Base-by-base conservation (phyloP, 495 filamentous ascomycete genomes). In the Hyaloscypha variabilis region DNA sequence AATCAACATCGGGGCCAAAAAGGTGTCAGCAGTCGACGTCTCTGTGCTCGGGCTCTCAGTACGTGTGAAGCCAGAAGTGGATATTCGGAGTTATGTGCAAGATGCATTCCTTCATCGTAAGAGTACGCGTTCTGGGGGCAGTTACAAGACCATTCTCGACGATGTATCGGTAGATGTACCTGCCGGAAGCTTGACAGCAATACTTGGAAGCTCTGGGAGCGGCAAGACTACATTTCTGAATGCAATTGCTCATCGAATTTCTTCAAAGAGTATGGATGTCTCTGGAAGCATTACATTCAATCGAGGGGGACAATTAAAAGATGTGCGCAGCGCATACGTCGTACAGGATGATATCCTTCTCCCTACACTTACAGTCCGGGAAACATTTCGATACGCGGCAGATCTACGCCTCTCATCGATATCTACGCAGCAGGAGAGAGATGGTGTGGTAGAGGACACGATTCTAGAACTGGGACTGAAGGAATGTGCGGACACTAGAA, bases 361-460 rank as follows among this genome's bases (percentile, higher is more conserved):
- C n/a, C 49, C 49, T 51, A 51, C 49, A n/a, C 49, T 51, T 51
- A 51, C 49, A n/a, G 49, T 51, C 6, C 49, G 49, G 19, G 49
- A 51, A 24, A 51, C 49, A 6, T 19, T 51, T 5, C 49, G n/a
- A 24, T 51, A 51, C n/a, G 49, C 49, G 49, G 49, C 23, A 24
- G 49, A 51, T 51, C n/a, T 51, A 19, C 49, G 49, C 6, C 49
- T 51, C 6, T 19, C 49, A 51, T 19, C 49, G n/a, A 24, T 6
- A n/a, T 51, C 49, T 24, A n/a, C 49, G 17, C 17, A 24, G 23
- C 19, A 51, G 23, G 49, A 51, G 23, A 51, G 23, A 19, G 49
- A 51, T 5, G 19, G n/a, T 36, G 49, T 24, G 49, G 49, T 51
- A 6, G 49, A 24, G 6, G 49, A 51, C 17, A 51, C 23, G 17